Conservation (phyloP, 2,329 filamentous ascomycete species). For the Graphium sp. region DNA sequence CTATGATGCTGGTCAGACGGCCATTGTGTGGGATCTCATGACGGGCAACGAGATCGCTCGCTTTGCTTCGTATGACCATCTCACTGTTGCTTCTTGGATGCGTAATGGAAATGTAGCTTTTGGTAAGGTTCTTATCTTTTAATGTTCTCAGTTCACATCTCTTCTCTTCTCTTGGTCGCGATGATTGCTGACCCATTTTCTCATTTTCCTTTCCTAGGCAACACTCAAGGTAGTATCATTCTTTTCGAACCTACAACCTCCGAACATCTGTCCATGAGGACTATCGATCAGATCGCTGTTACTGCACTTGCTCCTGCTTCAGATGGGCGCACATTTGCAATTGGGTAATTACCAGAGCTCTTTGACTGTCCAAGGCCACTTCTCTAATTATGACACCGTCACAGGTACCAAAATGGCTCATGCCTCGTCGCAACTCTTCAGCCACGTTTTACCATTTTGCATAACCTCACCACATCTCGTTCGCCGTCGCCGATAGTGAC, state of each 20-base stretch:
- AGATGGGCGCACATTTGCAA: conserved; percentile 89
- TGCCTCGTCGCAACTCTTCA: conserved; percentile 79
- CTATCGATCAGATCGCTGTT: conserved; percentile 81
- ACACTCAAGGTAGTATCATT: conserved; percentile 82
- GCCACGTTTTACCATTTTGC: conserved; percentile 82
- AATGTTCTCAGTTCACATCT: conserved; percentile 1
- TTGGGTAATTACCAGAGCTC: conserved; percentile 48
- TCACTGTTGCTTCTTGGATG: conserved; percentile 87
- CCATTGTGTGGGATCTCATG: conserved; percentile 92
- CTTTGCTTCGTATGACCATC: conserved; percentile 81
- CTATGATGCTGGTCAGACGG: conserved; percentile 79
- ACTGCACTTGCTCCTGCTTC: conserved; percentile 80
- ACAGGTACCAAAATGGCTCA: conserved; percentile 85
- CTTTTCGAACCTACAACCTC: conserved; percentile 86
- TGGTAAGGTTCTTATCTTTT: conserved; percentile 53
- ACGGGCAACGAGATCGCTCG: conserved; percentile 79
- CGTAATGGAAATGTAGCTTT: conserved; percentile 92
- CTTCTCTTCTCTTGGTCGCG: neutral
- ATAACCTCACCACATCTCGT: conserved; percentile 74
- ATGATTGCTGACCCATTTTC: conserved; percentile 2
- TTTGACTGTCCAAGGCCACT: too few relatives aligned
- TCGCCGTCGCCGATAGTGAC: conserved; percentile 76
- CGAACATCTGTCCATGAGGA: conserved; percentile 80
- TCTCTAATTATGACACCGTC: conserved; percentile 7
- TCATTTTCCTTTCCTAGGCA: conserved; percentile 39